These are phyloP conservation scores for Phytophthora syringae DNA, from an alignment of 352 stramenopile species.

Conservation along the genomic window DNA sequence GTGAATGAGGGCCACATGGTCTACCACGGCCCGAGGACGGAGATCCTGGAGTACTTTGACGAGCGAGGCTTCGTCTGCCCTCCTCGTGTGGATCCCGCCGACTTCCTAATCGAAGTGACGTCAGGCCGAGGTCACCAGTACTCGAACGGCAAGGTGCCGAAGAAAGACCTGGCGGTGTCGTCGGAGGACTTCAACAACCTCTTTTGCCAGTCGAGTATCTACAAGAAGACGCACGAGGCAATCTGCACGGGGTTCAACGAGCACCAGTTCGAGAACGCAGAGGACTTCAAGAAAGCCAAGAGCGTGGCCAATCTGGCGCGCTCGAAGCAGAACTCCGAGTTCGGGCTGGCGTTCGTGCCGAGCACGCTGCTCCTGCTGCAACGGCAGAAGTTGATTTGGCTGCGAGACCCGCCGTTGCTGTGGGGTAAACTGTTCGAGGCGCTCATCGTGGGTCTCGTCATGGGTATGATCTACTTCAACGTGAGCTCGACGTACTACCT, in stretches of 20 bases:
- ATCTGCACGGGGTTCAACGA: slow-evolving; percentile 64
- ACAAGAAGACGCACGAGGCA: slow-evolving; percentile 53
- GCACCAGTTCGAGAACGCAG: slow-evolving; percentile 51
- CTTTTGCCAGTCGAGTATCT: slow-evolving; percentile 65
- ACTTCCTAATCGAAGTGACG: slow-evolving; percentile 77
- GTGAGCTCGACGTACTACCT: slow-evolving; percentile 65
- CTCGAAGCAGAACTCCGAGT: slow-evolving; percentile 61
- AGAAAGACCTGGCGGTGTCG: slow-evolving; percentile 33
- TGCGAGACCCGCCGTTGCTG: slow-evolving; percentile 61
- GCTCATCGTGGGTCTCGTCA: slow-evolving; percentile 77
- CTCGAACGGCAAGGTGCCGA: slow-evolving; percentile 43
- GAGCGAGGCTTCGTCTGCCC: slow-evolving; percentile 75
- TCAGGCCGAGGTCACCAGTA: slow-evolving; percentile 62
- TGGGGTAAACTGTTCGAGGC: slow-evolving; percentile 76
- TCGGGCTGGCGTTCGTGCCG: slow-evolving; percentile 47
- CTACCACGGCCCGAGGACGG: slow-evolving; percentile 89
- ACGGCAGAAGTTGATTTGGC: slow-evolving; percentile 70
- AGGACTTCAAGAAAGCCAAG: slow-evolving; percentile 63
- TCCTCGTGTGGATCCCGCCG: slow-evolving; percentile 64
- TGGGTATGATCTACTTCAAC: slow-evolving; percentile 83
- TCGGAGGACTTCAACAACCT: slow-evolving; percentile 64
- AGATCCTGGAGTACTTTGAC: slow-evolving; percentile 89
- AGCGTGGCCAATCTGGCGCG: slow-evolving; percentile 51
- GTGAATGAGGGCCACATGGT: slow-evolving; percentile 93
- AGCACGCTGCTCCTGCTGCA: slow-evolving; percentile 60